Evolutionary conservation across 805 yeast species (phyloP).

Genomic region (Barnettozyma populi): DNA sequence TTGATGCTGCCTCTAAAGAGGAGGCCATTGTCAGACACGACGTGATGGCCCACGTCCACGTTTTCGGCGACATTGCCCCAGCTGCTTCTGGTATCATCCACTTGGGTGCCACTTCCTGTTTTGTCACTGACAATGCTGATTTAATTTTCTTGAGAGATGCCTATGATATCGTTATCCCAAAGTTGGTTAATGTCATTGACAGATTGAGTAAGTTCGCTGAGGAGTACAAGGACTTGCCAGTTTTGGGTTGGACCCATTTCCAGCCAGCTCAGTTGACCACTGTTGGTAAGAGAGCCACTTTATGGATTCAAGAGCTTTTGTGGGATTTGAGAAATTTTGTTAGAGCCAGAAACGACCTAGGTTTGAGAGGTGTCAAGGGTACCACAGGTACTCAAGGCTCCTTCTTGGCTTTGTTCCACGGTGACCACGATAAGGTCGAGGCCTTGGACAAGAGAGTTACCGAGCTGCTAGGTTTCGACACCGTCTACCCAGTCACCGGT

Average conservation of each 20-base stretch:
- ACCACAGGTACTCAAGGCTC: conserved; percentile 99
- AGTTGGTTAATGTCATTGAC: conserved; percentile 92
- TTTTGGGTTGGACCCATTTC: conserved; percentile 98
- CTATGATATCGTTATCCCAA: conserved; percentile 86
- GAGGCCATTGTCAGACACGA: conserved; percentile 98
- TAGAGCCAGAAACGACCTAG: conserved; percentile 94
- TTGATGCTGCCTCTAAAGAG: conserved; percentile 80
- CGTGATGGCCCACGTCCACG: conserved; percentile 99
- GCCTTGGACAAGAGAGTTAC: conserved; percentile 86
- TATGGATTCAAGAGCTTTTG: conserved; percentile 95
- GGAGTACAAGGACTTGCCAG: conserved; percentile 91
- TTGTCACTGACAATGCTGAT: conserved; percentile 96
- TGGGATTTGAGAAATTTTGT: conserved; percentile 97
- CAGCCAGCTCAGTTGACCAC: conserved; percentile 99
- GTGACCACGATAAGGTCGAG: conserved; percentile 96
- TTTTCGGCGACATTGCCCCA: conserved; percentile 88
- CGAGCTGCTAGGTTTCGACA: conserved; percentile 87
- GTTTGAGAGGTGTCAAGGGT: conserved; percentile 97
- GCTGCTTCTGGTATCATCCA: conserved; percentile 97
- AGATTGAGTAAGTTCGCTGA: conserved; percentile 84
- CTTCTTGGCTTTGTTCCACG: conserved; percentile 90
- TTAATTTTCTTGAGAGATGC: conserved; percentile 95
- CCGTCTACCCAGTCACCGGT: conserved; percentile 96
- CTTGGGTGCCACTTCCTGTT: conserved; percentile 97
- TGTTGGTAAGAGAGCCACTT: conserved; percentile 95